These are phyloP conservation scores for Akanthomyces lecanii DNA, from an alignment of 2,329 filamentous ascomycete genomes.

Conservation along the genomic window DNA sequence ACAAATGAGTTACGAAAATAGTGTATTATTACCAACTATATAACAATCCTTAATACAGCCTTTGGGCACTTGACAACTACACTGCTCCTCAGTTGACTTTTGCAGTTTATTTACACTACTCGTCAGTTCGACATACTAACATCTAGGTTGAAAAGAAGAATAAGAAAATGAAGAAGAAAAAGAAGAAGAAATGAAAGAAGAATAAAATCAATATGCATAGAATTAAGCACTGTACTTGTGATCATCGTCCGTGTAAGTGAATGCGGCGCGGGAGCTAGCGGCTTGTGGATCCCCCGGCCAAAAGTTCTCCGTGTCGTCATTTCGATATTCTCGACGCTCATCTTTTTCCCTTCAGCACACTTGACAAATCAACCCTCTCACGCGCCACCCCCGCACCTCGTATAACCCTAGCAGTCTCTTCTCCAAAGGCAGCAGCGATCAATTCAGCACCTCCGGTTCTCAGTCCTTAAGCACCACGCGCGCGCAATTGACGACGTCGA, in stretches of 20 bases:
- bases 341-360: not conserved
- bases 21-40: conserved; percentile 16
- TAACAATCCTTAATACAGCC: conserved; percentile 16
- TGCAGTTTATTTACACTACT: no score
- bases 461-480: no score
- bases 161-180: not conserved
- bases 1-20: conserved; percentile 5
- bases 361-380: not conserved
- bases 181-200: not conserved
- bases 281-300: conserved; percentile 3
- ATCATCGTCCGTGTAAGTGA: not conserved
- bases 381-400: not conserved
- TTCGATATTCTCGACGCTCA: not conserved
- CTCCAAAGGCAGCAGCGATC: not conserved
- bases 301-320: conserved; percentile 15
- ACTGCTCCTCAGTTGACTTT: not conserved
- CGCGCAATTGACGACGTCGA: not conserved
- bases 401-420: not conserved
- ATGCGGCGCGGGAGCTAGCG: not conserved
- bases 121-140: no score
- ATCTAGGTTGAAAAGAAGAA: no score
- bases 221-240: not conserved
- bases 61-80: not conserved
- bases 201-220: not conserved
- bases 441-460: not conserved